Evolutionary conservation across 441 rosid genomes (phyloP).

Genomic region (Codiaeum variegatum): DNA sequence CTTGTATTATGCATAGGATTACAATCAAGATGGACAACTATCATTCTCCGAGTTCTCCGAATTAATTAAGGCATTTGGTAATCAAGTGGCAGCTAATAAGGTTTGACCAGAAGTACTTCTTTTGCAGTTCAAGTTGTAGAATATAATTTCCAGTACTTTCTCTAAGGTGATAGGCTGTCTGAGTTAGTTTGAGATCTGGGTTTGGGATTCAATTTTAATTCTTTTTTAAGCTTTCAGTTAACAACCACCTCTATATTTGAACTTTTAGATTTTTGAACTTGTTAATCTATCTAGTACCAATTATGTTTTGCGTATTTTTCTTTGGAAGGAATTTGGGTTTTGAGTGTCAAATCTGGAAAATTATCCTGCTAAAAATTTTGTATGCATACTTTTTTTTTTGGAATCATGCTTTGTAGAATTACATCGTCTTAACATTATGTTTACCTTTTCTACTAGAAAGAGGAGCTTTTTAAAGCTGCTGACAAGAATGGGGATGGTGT

Average conservation of each 20-base stretch:
- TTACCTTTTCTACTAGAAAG: conserved; percentile 59
- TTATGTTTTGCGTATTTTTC: conserved; percentile 2
- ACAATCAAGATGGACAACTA: conserved; percentile 77
- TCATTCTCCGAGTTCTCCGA: conserved; percentile 78
- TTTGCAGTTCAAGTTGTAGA: neutral
- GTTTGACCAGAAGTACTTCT: conserved; percentile 32
- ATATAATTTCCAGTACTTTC: neutral
- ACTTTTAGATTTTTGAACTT: conserved; percentile 7
- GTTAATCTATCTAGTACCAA: neutral
- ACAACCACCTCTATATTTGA: conserved; percentile 1
- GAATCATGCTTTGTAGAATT: conserved; percentile 2
- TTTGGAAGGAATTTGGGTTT: neutral
- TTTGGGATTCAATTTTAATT: neutral
- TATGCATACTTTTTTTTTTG: neutral
- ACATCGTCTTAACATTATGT: conserved; percentile 22
- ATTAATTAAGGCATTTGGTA: conserved; percentile 81
- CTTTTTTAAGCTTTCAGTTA: neutral
- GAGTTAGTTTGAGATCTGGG: conserved; percentile 5
- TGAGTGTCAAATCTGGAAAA: neutral
- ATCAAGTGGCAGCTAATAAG: conserved; percentile 70
- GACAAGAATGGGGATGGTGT: conserved; percentile 78
- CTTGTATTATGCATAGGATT: conserved; percentile 46
- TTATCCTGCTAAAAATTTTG: neutral
- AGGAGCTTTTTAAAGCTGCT: conserved; percentile 81
- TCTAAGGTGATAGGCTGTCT: neutral